phyloP scores from a whole-genome alignment of 176 grass and related monocot genomes.

The Alloteropsis semialata region DNA sequence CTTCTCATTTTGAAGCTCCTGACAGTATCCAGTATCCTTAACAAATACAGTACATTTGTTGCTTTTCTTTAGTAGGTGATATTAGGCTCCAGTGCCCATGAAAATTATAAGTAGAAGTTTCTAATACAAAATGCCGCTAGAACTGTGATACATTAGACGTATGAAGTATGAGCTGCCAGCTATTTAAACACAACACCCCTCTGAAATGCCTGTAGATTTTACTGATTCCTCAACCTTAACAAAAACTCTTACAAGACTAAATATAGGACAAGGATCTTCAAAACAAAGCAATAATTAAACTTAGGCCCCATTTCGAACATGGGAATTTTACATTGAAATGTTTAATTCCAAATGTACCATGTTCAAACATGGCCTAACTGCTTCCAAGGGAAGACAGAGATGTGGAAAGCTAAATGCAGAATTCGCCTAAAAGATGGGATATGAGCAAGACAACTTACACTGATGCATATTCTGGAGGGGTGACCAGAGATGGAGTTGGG shows the following conservation, averaged over 20 bases:
- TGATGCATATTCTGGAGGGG: conserved; percentile 63
- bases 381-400: background rate
- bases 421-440: background rate
- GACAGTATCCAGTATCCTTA: background rate
- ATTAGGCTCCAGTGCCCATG: background rate
- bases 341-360: background rate
- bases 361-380: background rate
- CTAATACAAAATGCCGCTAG: background rate
- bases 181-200: background rate
- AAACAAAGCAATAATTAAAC: background rate
- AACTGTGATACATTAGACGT: background rate
- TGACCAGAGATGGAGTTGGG: conserved; percentile 63
- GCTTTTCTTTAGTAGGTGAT: background rate
- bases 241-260: background rate
- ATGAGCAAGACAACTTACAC: conserved; percentile 36
- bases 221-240: background rate
- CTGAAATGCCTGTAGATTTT: background rate
- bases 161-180: background rate
- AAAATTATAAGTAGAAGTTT: background rate
- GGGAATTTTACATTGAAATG: background rate
- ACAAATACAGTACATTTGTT: background rate
- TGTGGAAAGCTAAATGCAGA: background rate
- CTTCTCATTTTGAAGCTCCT: background rate
- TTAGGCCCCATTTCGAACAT: background rate
- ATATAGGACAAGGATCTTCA: background rate